Evolutionary conservation across 208 protist species (phyloP).

Genomic region (Acanthamoeba royreba): DNA sequence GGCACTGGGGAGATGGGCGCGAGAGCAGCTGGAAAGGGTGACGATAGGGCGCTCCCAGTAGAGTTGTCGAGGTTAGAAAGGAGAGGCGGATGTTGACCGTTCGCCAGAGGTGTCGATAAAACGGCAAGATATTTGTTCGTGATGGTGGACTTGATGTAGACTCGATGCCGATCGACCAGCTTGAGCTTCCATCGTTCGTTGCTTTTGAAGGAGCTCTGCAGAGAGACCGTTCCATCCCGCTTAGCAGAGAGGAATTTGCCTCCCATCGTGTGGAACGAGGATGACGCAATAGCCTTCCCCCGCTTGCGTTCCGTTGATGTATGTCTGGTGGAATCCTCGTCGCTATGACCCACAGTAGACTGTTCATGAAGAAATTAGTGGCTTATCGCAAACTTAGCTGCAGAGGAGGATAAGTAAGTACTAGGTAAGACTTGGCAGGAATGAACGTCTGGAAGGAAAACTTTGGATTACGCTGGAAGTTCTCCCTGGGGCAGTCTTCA

Average conservation of each 20-base stretch:
- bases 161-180: background rate
- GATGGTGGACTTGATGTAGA: background rate
- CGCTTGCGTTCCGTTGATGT: background rate
- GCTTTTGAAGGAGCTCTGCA: background rate
- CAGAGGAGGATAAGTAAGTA: too few species aligned
- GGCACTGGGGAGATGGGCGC: background rate
- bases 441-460: background rate
- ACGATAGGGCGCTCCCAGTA: background rate
- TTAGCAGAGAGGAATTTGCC: background rate
- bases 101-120: too few species aligned
- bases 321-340: background rate
- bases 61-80: background rate
- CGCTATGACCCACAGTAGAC: background rate
- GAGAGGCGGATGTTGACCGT: background rate
- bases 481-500: background rate
- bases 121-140: background rate
- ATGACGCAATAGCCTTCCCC: background rate
- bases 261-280: background rate
- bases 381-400: too few species aligned
- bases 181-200: slow-evolving; percentile 1
- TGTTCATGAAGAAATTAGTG: background rate
- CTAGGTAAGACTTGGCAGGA: background rate
- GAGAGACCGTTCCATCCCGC: background rate
- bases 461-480: too few species aligned
- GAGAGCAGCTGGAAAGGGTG: background rate